Conservation (phyloP, 768 basidiomycete species). For the Coprinopsis sp. region DNA sequence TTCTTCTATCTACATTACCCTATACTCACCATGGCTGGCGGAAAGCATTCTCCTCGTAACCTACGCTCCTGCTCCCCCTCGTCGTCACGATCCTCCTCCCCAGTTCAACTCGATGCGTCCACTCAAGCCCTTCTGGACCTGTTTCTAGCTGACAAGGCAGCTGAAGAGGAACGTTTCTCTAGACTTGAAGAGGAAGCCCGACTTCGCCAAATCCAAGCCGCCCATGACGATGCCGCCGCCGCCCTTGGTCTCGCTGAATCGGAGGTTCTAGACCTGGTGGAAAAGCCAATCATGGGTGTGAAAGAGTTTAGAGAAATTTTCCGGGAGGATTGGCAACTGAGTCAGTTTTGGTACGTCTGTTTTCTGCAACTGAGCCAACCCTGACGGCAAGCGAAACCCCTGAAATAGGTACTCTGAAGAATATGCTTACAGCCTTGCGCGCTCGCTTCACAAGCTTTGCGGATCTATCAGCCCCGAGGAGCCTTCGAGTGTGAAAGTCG, state of each 20-base stretch:
- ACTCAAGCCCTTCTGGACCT: slow-evolving; percentile 38
- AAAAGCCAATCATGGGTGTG: slow-evolving; percentile 38
- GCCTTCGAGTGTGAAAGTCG: too few species aligned
- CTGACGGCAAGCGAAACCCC: too few species aligned
- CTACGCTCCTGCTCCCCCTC: slow-evolving; percentile 12
- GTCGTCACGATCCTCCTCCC: slow-evolving; percentile 29
- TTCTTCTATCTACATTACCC: too few species aligned
- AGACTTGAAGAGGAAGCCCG: slow-evolving; percentile 28
- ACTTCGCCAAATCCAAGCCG: slow-evolving; percentile 23
- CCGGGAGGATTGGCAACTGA: slow-evolving; percentile 47
- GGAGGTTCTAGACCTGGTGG: slow-evolving; percentile 15
- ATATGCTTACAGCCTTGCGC: slow-evolving; percentile 36
- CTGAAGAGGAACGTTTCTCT: slow-evolving; percentile 39
- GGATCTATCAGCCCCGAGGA: slow-evolving; percentile 24
- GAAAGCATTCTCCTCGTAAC: neutral
- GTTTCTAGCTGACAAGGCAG: slow-evolving; percentile 36
- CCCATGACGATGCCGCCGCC: slow-evolving; percentile 30
- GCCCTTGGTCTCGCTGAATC: slow-evolving; percentile 18
- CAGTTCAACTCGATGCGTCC: slow-evolving; percentile 30
- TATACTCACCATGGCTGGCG: slow-evolving; percentile 2
- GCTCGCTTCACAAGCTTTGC: slow-evolving; percentile 28
- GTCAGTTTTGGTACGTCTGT: slow-evolving; percentile 44
- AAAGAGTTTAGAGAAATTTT: slow-evolving; percentile 40
- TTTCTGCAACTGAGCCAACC: neutral
- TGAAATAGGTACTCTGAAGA: slow-evolving; percentile 41